phyloP scores from a whole-genome alignment of 352 stramenopile species.

The Halophytophthora batemanensis region DNA sequence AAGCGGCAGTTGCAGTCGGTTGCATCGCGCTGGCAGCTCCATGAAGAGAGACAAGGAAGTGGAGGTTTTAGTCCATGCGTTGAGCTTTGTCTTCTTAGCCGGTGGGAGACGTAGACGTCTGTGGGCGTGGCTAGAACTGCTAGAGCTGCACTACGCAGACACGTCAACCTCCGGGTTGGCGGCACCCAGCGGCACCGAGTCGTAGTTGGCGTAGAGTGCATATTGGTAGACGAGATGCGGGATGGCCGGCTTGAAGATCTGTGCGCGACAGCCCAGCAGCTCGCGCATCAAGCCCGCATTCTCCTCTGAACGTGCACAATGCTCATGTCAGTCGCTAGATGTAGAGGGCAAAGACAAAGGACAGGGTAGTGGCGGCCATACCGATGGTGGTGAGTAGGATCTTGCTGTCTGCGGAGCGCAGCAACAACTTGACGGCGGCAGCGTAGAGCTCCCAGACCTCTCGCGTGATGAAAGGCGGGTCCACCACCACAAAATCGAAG shows the following conservation, averaged over 20 bases:
- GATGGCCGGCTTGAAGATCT: slow-evolving; percentile 88
- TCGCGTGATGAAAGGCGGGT: slow-evolving; percentile 94
- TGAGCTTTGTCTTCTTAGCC: too few relatives aligned
- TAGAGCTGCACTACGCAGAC: slow-evolving; percentile 17
- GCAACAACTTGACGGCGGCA: slow-evolving; percentile 57
- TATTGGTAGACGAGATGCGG: slow-evolving; percentile 96
- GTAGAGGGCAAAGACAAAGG: not conserved
- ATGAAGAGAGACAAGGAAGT: too few relatives aligned
- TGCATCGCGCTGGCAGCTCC: too few relatives aligned
- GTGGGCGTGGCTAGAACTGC: not conserved
- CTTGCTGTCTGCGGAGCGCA: slow-evolving; percentile 51
- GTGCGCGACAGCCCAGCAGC: slow-evolving; percentile 72
- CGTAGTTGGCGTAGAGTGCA: slow-evolving; percentile 90
- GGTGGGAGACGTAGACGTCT: too few relatives aligned
- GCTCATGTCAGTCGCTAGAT: not conserved
- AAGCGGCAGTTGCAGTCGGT: too few relatives aligned
- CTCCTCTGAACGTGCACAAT: slow-evolving; percentile 52
- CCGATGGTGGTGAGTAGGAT: slow-evolving; percentile 90
- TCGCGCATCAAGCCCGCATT: slow-evolving; percentile 84
- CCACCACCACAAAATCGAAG: slow-evolving; percentile 92
- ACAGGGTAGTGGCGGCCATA: slow-evolving; percentile 18
- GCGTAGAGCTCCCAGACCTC: slow-evolving; percentile 91
- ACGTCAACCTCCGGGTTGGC: slow-evolving; percentile 77
- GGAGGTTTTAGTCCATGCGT: too few relatives aligned
- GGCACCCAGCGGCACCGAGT: slow-evolving; percentile 47